Conservation (phyloP, 345 rosid species). For the Salix arbutifolia region DNA sequence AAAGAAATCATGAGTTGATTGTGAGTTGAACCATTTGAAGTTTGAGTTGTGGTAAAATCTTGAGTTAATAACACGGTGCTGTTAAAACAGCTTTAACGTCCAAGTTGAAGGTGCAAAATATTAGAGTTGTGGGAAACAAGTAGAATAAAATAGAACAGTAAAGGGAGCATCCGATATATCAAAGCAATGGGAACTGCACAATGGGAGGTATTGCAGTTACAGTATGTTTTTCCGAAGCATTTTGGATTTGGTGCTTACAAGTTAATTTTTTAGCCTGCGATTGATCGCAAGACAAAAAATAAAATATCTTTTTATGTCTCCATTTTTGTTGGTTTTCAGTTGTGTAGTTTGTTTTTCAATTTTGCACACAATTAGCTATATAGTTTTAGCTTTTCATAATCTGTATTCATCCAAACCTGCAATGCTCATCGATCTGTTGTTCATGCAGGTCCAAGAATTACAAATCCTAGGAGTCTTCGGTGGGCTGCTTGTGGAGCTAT, state of each 20-base stretch:
- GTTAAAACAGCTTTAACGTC: not conserved
- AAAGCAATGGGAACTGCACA: not conserved
- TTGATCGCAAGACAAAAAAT: not conserved
- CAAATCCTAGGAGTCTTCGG: slow-evolving; percentile 63
- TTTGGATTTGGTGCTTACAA: not conserved
- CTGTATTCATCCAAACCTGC: not conserved
- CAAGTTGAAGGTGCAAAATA: not conserved
- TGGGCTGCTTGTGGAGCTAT: slow-evolving; percentile 93
- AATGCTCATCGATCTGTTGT: not conserved
- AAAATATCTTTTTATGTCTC: not conserved
- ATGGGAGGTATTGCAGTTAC: not conserved
- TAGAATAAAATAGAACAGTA: not conserved
- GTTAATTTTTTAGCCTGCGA: not conserved
- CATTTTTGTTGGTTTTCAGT: not conserved
- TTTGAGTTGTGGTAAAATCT: not conserved
- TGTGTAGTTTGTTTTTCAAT: not conserved
- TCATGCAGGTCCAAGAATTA: slow-evolving; percentile 53
- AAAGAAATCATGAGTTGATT: not conserved
- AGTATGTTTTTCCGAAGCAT: not conserved
- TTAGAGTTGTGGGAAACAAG: not conserved
- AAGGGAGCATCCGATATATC: not conserved
- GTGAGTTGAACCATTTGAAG: not conserved
- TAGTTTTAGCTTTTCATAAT: not conserved
- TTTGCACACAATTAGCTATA: not conserved
- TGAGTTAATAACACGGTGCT: not conserved